These are phyloP conservation scores for Glebionis coronaria DNA, from an alignment of 129 eudicot species.

Conservation along the genomic window DNA sequence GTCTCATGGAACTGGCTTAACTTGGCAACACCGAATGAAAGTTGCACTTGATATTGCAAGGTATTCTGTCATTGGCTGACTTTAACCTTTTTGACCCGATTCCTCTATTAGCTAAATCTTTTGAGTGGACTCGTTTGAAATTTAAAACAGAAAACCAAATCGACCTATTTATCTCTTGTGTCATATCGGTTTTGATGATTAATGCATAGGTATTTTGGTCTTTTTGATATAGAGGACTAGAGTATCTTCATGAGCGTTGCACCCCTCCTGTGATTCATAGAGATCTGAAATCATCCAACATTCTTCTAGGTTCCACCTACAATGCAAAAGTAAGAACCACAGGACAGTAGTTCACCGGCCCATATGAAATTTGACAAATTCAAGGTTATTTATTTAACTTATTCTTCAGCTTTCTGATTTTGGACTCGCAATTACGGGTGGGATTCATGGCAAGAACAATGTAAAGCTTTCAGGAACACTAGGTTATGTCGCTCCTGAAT, in stretches of 20 bases:
- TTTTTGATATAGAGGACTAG: conserved; percentile 71
- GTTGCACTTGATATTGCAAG: conserved; percentile 88
- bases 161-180: neutral
- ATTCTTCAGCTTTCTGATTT: conserved; percentile 81
- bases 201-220: conserved; percentile 10
- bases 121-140: too few species aligned
- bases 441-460: conserved; percentile 54
- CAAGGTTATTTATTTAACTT: conserved; percentile 12
- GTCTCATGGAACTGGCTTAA: conserved; percentile 56
- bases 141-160: neutral
- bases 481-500: conserved; percentile 95
- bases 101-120: too few species aligned
- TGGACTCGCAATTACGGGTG: conserved; percentile 72
- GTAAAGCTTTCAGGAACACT: conserved; percentile 83
- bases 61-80: conserved; percentile 25
- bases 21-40: conserved; percentile 88
- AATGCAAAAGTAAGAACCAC: conserved; percentile 69
- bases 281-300: conserved; percentile 81
- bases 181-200: conserved; percentile 4
- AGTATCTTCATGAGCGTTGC: conserved; percentile 92
- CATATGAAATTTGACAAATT: neutral
- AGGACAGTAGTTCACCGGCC: neutral
- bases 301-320: conserved; percentile 78
- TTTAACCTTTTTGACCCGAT: too few species aligned
- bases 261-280: conserved; percentile 88